Evolutionary conservation across 225 moss, liverwort and hornwort species (phyloP).

Genomic region (Pleurozium schreberi): DNA sequence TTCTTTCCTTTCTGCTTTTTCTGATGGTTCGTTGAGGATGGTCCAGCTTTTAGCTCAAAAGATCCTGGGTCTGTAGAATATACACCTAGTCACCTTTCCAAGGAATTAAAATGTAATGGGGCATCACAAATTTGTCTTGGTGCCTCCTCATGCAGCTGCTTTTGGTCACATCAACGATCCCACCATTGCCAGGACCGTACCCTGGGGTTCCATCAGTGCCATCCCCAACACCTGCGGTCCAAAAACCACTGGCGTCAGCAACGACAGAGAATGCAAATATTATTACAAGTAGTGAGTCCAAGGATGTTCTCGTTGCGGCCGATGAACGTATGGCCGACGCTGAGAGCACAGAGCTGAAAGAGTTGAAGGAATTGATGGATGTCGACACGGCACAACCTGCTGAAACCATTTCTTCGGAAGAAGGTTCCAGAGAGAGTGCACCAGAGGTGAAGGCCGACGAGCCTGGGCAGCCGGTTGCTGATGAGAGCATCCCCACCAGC

Average conservation of each 20-base stretch:
- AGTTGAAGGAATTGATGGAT: too few species aligned
- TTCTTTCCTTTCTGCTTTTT: not conserved
- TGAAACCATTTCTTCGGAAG: too few species aligned
- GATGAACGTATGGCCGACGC: conserved; percentile 45
- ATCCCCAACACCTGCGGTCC: not conserved
- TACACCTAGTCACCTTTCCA: not conserved
- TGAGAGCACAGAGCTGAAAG: too few species aligned
- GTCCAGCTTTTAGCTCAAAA: not conserved
- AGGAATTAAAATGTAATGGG: not conserved
- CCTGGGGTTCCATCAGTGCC: conserved; percentile 24
- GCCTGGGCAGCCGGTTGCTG: too few species aligned
- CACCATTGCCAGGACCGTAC: conserved; percentile 52
- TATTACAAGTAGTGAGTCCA: not conserved
- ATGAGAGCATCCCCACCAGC: too few species aligned
- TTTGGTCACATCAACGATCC: conserved; percentile 67
- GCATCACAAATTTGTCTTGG: not conserved
- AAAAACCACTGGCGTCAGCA: not conserved
- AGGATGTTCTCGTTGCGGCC: not conserved
- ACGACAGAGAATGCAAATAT: conserved; percentile 1
- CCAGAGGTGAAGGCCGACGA: too few species aligned
- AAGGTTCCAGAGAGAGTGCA: too few species aligned
- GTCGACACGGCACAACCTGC: too few species aligned
- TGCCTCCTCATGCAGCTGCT: conserved; percentile 36
- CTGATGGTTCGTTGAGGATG: not conserved
- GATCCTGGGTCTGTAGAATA: not conserved